Evolutionary conservation across 225 moss, liverwort and hornwort genomes (phyloP).

Genomic region (Ulota crispa): DNA sequence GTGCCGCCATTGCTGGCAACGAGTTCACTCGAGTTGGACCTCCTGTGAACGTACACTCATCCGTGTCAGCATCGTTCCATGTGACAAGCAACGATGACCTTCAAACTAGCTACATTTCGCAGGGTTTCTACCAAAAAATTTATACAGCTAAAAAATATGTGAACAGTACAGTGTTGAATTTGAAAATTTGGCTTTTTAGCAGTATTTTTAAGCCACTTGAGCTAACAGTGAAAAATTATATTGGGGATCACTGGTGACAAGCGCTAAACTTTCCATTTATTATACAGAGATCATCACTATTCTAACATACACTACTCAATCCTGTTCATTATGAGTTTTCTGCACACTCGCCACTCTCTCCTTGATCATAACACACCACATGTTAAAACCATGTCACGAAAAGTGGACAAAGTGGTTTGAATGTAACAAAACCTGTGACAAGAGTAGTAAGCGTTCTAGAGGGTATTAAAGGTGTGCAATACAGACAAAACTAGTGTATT

Average conservation of each 20-base stretch:
- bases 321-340: background rate
- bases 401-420: background rate
- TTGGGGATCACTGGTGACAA: background rate
- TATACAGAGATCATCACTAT: background rate
- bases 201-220: too few relatives aligned
- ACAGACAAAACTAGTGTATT: background rate
- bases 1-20: background rate
- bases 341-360: background rate
- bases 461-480: background rate
- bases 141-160: too few relatives aligned
- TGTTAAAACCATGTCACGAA: background rate
- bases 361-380: background rate
- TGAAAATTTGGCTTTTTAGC: too few relatives aligned
- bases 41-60: constrained; percentile 23
- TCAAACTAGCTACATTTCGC: too few relatives aligned
- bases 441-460: background rate
- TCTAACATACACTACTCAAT: background rate
- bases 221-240: too few relatives aligned
- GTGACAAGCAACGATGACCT: too few relatives aligned
- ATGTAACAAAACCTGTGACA: background rate
- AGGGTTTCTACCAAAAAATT: too few relatives aligned
- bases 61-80: background rate
- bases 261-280: background rate
- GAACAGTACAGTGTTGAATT: too few relatives aligned
- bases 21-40: constrained; percentile 24